Evolutionary conservation across 495 filamentous ascomycete genomes (phyloP), one percentile per base, ranked within the genome.

Genomic region (Trypethelium eluteriae): DNA sequence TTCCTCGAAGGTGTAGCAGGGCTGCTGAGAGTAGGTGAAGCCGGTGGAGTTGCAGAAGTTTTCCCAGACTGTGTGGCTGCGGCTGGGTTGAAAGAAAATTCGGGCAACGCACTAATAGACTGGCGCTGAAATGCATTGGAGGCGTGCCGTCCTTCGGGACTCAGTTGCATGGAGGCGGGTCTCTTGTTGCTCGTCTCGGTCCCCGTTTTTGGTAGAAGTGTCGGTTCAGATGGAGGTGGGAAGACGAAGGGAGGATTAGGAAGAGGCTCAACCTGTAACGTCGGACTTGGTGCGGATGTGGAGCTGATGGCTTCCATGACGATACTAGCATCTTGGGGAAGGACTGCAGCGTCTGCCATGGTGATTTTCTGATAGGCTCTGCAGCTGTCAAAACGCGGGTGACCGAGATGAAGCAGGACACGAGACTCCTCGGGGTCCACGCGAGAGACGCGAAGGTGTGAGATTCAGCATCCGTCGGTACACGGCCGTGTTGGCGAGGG

Each of bases 1-100:
- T 83, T 76, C 41, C 80, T 71, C 18, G 78, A 74, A 16, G 81
- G 79, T 46, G 76, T 76, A 4, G 67, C 68, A 11, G 74, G 70
- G 2, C 39, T 62, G 14, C 59, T 70, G 9, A 66, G 64, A 49
- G 67, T 65, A 3, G 77, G 76, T 14, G 74, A 74, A 49, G 70
- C 67, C 10, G 73, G 71, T 35, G 76, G 76, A 18, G 74, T 72
- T 12, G 41, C 50, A 14, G 10, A 36, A 2, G 66, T 65, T 12
- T 53, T 62, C 12, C 69, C 39, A 7, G 64, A 67, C 35, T 71
- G 65, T 10, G 67, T 16, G 64, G 68, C 62, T 2, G 68, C 56
- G 44, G 75, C 71, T 5, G 53, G 53, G 62, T 79, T 78, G 72
- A 79, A 79, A 25, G 68, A 67, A 69, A 79, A 79, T 63, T 73